These are phyloP conservation scores for Starmera stellimalicola DNA, from an alignment of 1,139 yeast genomes.

Conservation along the genomic window DNA sequence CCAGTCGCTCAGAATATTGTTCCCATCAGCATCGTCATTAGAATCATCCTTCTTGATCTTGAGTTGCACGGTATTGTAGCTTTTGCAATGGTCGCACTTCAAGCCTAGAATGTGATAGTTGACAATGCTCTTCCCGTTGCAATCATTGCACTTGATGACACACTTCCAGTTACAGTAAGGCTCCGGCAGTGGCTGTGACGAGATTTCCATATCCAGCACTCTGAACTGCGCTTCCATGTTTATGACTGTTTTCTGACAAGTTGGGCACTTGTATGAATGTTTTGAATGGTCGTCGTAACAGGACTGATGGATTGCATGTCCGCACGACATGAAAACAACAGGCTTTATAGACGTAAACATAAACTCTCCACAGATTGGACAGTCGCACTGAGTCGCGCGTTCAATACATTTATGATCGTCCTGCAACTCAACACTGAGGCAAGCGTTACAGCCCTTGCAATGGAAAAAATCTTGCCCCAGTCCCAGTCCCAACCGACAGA, in stretches of 20 bases:
- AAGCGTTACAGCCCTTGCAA: conserved; percentile 84
- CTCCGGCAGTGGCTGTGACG: conserved; percentile 65
- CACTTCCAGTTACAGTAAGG: conserved; percentile 75
- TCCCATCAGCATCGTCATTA: conserved; percentile 27
- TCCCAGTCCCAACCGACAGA: conserved; percentile 84
- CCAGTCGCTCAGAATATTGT: background rate
- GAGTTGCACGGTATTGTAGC: conserved; percentile 76
- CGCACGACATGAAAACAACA: conserved; percentile 86
- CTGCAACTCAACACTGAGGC: conserved; percentile 71
- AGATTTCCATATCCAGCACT: conserved; percentile 74
- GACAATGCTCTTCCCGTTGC: conserved; percentile 73
- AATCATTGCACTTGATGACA: conserved; percentile 77
- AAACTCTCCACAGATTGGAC: conserved; percentile 90
- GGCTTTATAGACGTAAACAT: conserved; percentile 79
- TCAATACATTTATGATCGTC: conserved; percentile 77
- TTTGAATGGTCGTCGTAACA: conserved; percentile 76
- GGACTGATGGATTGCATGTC: conserved; percentile 83
- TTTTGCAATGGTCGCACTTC: conserved; percentile 76
- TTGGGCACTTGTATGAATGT: conserved; percentile 83
- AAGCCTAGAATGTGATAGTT: conserved; percentile 79
- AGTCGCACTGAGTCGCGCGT: conserved; percentile 81
- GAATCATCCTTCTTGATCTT: conserved; percentile 37
- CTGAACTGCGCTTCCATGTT: conserved; percentile 87
- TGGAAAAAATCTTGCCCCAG: conserved; percentile 84
- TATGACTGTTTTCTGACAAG: conserved; percentile 74